Percentiles rank a stretch among this genome's conserved stretches.
phyloP scores from a whole-genome alignment of 2,329 filamentous ascomycete genomes.

The Pseudonectria buxi region DNA sequence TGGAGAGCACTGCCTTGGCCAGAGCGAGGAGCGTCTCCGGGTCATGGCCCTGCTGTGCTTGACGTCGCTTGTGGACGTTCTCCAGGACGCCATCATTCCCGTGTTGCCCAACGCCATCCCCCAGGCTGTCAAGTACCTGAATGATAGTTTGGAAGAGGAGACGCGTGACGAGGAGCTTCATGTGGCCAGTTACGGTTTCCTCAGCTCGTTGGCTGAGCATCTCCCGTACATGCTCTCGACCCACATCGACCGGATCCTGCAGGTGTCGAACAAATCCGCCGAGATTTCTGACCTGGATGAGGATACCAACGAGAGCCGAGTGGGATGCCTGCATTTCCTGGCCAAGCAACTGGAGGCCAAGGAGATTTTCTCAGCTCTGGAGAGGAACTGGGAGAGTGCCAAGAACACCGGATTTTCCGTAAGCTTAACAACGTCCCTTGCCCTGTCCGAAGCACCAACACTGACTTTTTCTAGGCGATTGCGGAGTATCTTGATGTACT shows the following conservation, averaged over 20 bases:
- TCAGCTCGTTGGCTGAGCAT: conserved; percentile 73
- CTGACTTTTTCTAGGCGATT: conserved; percentile 47
- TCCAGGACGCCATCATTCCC: conserved; percentile 79
- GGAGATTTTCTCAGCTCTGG: conserved; percentile 66
- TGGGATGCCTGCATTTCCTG: conserved; percentile 64
- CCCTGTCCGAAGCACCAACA: conserved; percentile 1
- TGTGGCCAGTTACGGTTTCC: conserved; percentile 73
- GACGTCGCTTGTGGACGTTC: conserved; percentile 79
- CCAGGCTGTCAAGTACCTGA: conserved; percentile 64
- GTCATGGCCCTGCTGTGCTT: conserved; percentile 84
- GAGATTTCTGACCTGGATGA: conserved; percentile 48
- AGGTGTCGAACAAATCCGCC: conserved; percentile 66
- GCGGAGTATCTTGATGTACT: conserved; percentile 65
- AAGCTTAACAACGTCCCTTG: conserved; percentile 27
- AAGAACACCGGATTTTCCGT: conserved; percentile 54
- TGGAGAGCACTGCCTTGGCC: conserved; percentile 68
- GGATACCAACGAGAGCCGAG: conserved; percentile 57
- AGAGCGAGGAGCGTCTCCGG: conserved; percentile 63
- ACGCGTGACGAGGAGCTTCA: conserved; percentile 59
- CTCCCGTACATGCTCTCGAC: conserved; percentile 84
- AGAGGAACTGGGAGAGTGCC: conserved; percentile 65
- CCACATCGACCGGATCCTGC: conserved; percentile 66
- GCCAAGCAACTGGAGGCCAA: conserved; percentile 73
- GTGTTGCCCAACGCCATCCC: conserved; percentile 71
- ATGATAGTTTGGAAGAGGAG: conserved; percentile 49